phyloP scores from a whole-genome alignment of 768 basidiomycete species.

The Gloeopeniophorella convolvens region DNA sequence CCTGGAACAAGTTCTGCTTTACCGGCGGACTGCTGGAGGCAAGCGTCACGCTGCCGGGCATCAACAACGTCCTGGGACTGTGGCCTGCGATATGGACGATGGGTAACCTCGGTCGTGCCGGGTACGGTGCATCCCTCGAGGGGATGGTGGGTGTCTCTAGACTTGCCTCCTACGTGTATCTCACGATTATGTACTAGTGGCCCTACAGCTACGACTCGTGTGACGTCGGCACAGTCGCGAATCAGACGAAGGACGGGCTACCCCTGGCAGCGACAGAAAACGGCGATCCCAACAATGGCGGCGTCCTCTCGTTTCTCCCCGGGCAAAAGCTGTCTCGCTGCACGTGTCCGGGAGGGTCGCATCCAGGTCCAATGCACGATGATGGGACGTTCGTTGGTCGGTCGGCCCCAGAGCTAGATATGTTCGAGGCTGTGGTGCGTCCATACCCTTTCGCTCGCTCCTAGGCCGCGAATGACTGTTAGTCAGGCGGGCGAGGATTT shows the following conservation, averaged over 20 bases:
- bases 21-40: constrained; percentile 77
- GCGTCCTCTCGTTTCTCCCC: constrained; percentile 71
- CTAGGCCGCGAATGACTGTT: not conserved
- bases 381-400: constrained; percentile 60
- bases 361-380: constrained; percentile 43
- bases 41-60: constrained; percentile 63
- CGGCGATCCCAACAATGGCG: constrained; percentile 50
- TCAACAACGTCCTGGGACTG: constrained; percentile 50
- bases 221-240: constrained; percentile 86
- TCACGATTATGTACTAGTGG: constrained; percentile 41
- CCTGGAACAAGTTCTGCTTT: constrained; percentile 88
- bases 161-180: not conserved
- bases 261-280: constrained; percentile 55
- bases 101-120: constrained; percentile 85
- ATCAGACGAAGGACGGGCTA: constrained; percentile 67
- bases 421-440: constrained; percentile 48
- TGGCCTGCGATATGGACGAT: constrained; percentile 83
- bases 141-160: constrained; percentile 61
- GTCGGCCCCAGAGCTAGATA: constrained; percentile 64
- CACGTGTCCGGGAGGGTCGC: constrained; percentile 38
- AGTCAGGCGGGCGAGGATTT: not conserved
- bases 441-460: not conserved
- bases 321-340: constrained; percentile 48
- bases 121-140: constrained; percentile 82
- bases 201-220: constrained; percentile 81